Evolutionary conservation across 352 stramenopile genomes (phyloP).

Genomic region (Phytophthora tentaculata): DNA sequence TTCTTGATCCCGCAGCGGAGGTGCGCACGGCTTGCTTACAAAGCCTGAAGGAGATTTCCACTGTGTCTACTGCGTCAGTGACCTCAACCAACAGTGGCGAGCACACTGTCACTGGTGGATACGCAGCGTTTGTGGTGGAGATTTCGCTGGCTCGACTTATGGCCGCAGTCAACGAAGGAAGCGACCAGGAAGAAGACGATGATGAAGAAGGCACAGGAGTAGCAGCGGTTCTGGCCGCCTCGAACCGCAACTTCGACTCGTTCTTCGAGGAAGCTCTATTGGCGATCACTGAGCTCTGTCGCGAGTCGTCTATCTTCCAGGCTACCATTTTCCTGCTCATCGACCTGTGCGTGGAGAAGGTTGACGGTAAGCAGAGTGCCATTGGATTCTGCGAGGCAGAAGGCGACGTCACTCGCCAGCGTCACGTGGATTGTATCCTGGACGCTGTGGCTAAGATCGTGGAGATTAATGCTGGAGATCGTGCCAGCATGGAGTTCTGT

Average conservation of each 20-base stretch:
- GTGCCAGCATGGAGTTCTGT: conserved; percentile 85
- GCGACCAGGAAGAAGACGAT: conserved; percentile 39
- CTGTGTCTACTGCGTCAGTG: conserved; percentile 40
- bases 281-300: conserved; percentile 79
- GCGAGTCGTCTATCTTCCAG: conserved; percentile 80
- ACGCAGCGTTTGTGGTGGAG: conserved; percentile 76
- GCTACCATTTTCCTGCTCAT: conserved; percentile 79
- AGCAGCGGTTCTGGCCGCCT: conserved; percentile 54
- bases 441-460: conserved; percentile 84
- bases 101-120: conserved; percentile 50
- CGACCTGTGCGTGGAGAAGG: conserved; percentile 54
- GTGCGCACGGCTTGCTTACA: conserved; percentile 73
- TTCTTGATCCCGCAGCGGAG: conserved; percentile 65
- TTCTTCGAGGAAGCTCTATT: conserved; percentile 78
- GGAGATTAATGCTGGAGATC: conserved; percentile 73
- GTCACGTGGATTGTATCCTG: conserved; percentile 58
- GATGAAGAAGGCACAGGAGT: conserved; percentile 37
- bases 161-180: conserved; percentile 48
- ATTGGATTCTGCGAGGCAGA: conserved; percentile 46
- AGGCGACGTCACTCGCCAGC: conserved; percentile 35
- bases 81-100: conserved; percentile 17
- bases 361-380: conserved; percentile 18
- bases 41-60: conserved; percentile 79
- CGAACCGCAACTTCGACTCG: conserved; percentile 54
- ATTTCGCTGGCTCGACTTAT: conserved; percentile 80